These are phyloP conservation scores for Clitopilus passeckerianus DNA, from an alignment of 768 basidiomycete genomes.

Conservation along the genomic window DNA sequence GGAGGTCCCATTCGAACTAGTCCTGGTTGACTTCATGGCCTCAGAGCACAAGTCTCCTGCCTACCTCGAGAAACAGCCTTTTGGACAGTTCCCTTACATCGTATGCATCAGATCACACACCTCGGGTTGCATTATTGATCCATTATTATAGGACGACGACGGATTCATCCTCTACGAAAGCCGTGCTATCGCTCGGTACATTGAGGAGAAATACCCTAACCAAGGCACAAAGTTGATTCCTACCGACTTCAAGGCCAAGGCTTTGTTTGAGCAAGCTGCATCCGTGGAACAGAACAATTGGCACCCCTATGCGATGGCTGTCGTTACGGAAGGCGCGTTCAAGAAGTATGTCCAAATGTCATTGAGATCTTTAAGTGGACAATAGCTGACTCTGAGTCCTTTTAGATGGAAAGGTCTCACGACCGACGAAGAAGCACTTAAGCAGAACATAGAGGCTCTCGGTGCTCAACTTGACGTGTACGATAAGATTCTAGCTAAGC, in stretches of 20 bases:
- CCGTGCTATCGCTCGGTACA: slow-evolving; percentile 57
- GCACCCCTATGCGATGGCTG: slow-evolving; percentile 28
- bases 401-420: background rate
- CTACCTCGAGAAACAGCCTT: slow-evolving; percentile 51
- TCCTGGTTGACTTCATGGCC: slow-evolving; percentile 35
- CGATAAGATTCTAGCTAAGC: slow-evolving; percentile 1
- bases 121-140: background rate
- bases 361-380: background rate
- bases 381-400: background rate
- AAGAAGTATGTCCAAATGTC: slow-evolving; percentile 34
- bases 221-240: slow-evolving; percentile 52
- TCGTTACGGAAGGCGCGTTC: slow-evolving; percentile 46
- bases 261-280: slow-evolving; percentile 41
- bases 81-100: slow-evolving; percentile 58
- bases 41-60: slow-evolving; percentile 40
- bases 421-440: background rate
- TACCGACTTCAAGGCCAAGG: slow-evolving; percentile 30
- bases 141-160: slow-evolving; percentile 34
- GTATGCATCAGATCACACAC: slow-evolving; percentile 13
- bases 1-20: slow-evolving; percentile 48
- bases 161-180: slow-evolving; percentile 60
- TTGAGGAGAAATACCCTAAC: slow-evolving; percentile 46
- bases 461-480: slow-evolving; percentile 3
- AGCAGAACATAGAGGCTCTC: background rate
- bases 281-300: slow-evolving; percentile 52